These are phyloP conservation scores for Cladophialophora exuberans DNA, from an alignment of 2,329 filamentous ascomycete genomes.

Conservation along the genomic window DNA sequence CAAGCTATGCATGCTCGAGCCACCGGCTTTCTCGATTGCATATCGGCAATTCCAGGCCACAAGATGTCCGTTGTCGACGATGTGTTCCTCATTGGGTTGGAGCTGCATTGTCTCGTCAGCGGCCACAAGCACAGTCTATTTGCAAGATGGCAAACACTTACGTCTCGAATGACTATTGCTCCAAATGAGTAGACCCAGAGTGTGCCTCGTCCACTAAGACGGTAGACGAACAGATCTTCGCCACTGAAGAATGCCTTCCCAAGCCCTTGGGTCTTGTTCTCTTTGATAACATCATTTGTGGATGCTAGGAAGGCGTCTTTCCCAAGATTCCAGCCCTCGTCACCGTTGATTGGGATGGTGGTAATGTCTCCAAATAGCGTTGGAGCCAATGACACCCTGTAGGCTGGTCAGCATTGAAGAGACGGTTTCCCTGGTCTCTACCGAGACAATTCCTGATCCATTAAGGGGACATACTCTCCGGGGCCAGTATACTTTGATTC, in stretches of 20 bases:
- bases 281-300: conserved; percentile 21
- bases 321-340: conserved; percentile 22
- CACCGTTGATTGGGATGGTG: conserved; percentile 21
- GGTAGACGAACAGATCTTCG: conserved; percentile 29
- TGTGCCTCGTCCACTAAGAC: conserved; percentile 22
- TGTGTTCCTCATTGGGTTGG: conserved; percentile 25
- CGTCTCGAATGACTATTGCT: conserved; percentile 23
- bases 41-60: conserved; percentile 29
- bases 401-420: too few relatives aligned
- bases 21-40: conserved; percentile 25
- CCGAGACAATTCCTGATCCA: too few relatives aligned
- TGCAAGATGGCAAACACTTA: conserved; percentile 14
- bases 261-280: conserved; percentile 25
- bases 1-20: conserved; percentile 13
- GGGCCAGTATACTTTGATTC: conserved; percentile 22
- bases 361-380: conserved; percentile 25
- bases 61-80: conserved; percentile 29
- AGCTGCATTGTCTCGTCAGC: conserved; percentile 9
- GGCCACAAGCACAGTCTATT: not conserved
- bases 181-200: conserved; percentile 26
- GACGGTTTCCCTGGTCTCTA: too few relatives aligned
- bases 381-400: conserved; percentile 24
- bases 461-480: too few relatives aligned
- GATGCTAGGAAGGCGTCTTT: conserved; percentile 27
- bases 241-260: conserved; percentile 31